Evolutionary conservation across 306 rosid genomes (phyloP), one percentile per base, ranked within the genome.

Genomic region (Begonia peltatifolia): DNA sequence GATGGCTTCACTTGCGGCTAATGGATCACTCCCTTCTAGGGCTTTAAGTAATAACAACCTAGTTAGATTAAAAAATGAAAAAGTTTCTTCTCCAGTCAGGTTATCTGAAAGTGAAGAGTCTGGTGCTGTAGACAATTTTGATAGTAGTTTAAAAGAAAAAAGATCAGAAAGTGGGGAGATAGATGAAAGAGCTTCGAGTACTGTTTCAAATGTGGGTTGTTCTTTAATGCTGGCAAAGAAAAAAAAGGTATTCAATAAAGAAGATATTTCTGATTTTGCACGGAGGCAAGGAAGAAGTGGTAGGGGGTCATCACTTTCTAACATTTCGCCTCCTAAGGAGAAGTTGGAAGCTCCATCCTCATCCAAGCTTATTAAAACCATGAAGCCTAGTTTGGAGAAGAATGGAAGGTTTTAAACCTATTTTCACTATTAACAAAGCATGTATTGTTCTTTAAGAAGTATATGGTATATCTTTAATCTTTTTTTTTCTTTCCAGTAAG

Each of bases 221-320:
- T 14, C 84, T 66, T 74, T 77, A 58, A 60, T 79, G 51, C 66
- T 92, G n/a, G 64, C 83, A 42, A 81, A 87, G 75, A 92, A 87
- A 74, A 87, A 74, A 72, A 92, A 79, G 73, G 68, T 64, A 54
- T 75, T 76, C 60, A 64, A 77, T 53, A 94, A 89, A 62, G 99
- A 87, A 70, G 99, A 87, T 66, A 73, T 77, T 68, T 96, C 88
- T 63, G 96, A 92, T 74, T 93, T 96, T 70, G 83, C 87, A 63
- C 82, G 93, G 63, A 83, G 96, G 84, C 94, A 87, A 73, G 99
- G 99, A 63, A 92, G 96, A 75, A 81, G 88, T 43, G 89, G 93
- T n/a, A 78, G 96, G 30, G 36, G 70, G 81, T 62, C 72, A 69
- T 72, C 23, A 79, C 62, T 71, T 84, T 51, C 36, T 30, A 30